These are phyloP conservation scores for Saraca asoca DNA, from an alignment of 331 rosid genomes.

Conservation along the genomic window DNA sequence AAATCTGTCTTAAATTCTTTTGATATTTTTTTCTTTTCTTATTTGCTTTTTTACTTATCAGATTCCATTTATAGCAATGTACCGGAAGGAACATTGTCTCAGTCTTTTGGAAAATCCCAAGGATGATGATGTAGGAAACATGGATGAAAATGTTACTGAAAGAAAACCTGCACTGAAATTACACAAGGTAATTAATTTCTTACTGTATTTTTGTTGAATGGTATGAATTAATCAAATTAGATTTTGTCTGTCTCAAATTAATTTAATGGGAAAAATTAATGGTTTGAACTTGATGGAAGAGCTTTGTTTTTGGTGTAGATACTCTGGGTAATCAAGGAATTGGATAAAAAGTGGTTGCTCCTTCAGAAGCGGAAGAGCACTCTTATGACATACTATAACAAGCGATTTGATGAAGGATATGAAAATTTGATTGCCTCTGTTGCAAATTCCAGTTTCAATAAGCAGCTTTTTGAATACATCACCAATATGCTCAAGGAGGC, in stretches of 20 bases:
- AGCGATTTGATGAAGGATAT: conserved; percentile 42
- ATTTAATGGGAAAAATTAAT: conserved; percentile 23
- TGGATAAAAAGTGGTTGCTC: conserved; percentile 49
- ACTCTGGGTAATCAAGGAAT: conserved; percentile 48
- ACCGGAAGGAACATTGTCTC: conserved; percentile 45
- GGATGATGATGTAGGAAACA: conserved; percentile 23
- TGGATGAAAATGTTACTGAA: neutral
- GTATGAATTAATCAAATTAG: conserved; percentile 16
- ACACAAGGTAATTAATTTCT: conserved; percentile 37
- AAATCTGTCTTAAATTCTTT: neutral
- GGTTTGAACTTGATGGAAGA: conserved; percentile 21
- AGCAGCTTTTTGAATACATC: conserved; percentile 40
- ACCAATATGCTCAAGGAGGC: conserved; percentile 43
- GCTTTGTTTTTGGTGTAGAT: conserved; percentile 38
- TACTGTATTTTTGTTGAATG: conserved; percentile 23
- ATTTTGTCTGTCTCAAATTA: conserved; percentile 21
- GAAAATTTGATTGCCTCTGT: conserved; percentile 19
- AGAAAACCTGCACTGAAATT: conserved; percentile 31
- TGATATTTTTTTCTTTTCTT: neutral
- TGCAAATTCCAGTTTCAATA: conserved; percentile 35
- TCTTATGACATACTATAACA: conserved; percentile 41
- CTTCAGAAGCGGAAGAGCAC: conserved; percentile 48
- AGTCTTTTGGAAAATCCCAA: conserved; percentile 41
- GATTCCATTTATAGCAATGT: conserved; percentile 54
- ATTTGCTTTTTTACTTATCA: neutral